Evolutionary conservation across 1,284 basidiomycete species (phyloP).

Genomic region (Mycena citricolor): DNA sequence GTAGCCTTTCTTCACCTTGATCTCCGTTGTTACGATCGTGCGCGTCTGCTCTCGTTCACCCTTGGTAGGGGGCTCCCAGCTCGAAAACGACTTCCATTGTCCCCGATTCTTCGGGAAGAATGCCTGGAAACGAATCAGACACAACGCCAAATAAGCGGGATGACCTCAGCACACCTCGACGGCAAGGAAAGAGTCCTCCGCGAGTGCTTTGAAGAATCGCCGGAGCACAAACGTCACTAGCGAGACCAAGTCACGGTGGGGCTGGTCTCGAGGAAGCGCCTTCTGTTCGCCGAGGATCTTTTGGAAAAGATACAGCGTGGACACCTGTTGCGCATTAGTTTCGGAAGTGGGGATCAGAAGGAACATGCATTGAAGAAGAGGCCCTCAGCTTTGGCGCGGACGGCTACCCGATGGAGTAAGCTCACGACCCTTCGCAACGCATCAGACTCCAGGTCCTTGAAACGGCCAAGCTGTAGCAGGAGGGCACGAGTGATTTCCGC

Average conservation of each 20-base stretch:
- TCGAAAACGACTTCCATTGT: conserved; percentile 83
- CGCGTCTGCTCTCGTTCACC: conserved; percentile 40
- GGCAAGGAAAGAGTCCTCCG: conserved; percentile 79
- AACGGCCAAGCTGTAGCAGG: conserved; percentile 76
- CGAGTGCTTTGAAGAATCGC: conserved; percentile 88
- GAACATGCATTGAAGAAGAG: conserved; percentile 84
- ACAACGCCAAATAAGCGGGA: conserved; percentile 6
- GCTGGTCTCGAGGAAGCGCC: conserved; percentile 71
- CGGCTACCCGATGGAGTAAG: conserved; percentile 85
- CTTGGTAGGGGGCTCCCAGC: conserved; percentile 72
- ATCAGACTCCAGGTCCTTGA: conserved; percentile 74
- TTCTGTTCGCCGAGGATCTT: conserved; percentile 76
- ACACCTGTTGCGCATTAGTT: conserved; percentile 54
- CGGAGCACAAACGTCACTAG: conserved; percentile 84
- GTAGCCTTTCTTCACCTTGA: conserved; percentile 84
- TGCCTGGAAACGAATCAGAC: conserved; percentile 46
- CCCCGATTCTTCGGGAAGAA: conserved; percentile 89
- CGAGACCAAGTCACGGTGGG: conserved; percentile 80
- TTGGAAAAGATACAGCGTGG: conserved; percentile 83
- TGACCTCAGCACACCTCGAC: conserved; percentile 63
- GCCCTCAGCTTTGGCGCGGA: conserved; percentile 86
- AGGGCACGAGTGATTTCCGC: conserved; percentile 82
- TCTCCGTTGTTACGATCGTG: conserved; percentile 58
- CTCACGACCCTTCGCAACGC: conserved; percentile 85
- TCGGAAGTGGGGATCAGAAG: conserved; percentile 13